phyloP scores from a whole-genome alignment of 768 basidiomycete species.

The Rhizopogon sp. region DNA sequence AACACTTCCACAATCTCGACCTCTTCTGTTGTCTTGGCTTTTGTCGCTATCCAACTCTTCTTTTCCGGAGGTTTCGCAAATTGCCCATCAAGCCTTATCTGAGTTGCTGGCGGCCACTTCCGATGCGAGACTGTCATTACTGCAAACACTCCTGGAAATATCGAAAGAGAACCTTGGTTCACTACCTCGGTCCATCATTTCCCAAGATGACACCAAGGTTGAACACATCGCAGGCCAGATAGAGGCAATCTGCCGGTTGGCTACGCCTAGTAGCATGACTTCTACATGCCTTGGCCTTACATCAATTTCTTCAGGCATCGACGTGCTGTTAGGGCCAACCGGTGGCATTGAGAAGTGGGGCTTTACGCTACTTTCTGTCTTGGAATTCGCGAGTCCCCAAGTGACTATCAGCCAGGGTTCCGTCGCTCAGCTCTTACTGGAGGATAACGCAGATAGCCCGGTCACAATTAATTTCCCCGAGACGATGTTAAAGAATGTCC shows the following conservation, averaged over 20 bases:
- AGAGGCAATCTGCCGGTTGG: conserved; percentile 60
- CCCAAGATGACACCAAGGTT: conserved; percentile 70
- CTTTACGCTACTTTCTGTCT: conserved; percentile 75
- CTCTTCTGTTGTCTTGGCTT: conserved; percentile 66
- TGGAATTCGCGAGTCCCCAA: conserved; percentile 64
- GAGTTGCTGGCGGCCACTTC: conserved; percentile 40
- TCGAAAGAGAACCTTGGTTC: conserved; percentile 61
- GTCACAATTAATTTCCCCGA: conserved; percentile 50
- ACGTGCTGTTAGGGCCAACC: conserved; percentile 67
- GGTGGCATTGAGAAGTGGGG: conserved; percentile 93
- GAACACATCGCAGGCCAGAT: conserved; percentile 64
- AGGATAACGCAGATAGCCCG: conserved; percentile 35
- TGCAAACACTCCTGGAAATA: conserved; percentile 57
- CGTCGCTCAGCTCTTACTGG: conserved; percentile 52
- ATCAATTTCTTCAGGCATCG: conserved; percentile 48
- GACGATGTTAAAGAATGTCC: conserved; percentile 49
- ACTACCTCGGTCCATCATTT: conserved; percentile 67
- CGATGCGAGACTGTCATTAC: conserved; percentile 36
- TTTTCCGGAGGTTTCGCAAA: conserved; percentile 45
- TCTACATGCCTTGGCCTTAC: conserved; percentile 24
- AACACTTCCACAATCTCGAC: conserved; percentile 63
- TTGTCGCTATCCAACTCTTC: conserved; percentile 65
- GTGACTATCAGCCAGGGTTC: conserved; percentile 43
- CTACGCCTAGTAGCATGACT: conserved; percentile 10
- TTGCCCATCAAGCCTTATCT: conserved; percentile 43